Base-by-base conservation (phyloP, 1,284 basidiomycete species). In the Hymenochaete sp. region DNA sequence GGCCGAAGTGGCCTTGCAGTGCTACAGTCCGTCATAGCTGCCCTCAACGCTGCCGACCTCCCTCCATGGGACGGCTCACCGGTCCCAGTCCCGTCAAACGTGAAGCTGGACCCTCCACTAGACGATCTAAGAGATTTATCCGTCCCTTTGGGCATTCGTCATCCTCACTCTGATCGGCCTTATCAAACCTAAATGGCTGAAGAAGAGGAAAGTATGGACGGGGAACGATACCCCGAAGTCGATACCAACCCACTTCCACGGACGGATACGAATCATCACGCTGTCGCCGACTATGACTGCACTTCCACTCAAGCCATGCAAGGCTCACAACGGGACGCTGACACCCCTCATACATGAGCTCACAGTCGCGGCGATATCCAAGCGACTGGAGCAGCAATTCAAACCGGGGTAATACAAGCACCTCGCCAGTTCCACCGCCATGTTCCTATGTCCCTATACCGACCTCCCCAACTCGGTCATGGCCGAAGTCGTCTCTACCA, bases 1-100 rank as follows among this genome's bases (percentile, higher is more conserved):
- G 68, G 67, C 1, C 57, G 63, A 47, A 68, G 67, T 50, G 63
- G 65, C 3, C 47, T 64, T 22, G 63, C 65, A 1, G 67, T 70
- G 44, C 67, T 69, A 42, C 50, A 51, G 9, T 50, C 61, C 10
- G 56, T 71, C n/a, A 52, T 65, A 5, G 25, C 47, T 3, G 63
- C 64, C 2, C 54, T 70, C 13, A 58, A 60, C 43, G n/a, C n/a
- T n/a, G n/a, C n/a, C n/a, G n/a, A n/a, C n/a, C n/a, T n/a, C n/a
- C n/a, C n/a, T n/a, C n/a, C n/a, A n/a, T n/a, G n/a, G n/a, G n/a
- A 35, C 32, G 6, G 32, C 21, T n/a, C 31, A 41, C 1, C 25
- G 2, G 49, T 47, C 13, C 29, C 52, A 10, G 16, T 51, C 11
- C 49, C 59, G 28, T 18, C 55, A n/a, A n/a, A n/a, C n/a, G n/a